Base-by-base conservation (phyloP, 2,329 filamentous ascomycete genomes). In the Colletotrichum euphorbiae region DNA sequence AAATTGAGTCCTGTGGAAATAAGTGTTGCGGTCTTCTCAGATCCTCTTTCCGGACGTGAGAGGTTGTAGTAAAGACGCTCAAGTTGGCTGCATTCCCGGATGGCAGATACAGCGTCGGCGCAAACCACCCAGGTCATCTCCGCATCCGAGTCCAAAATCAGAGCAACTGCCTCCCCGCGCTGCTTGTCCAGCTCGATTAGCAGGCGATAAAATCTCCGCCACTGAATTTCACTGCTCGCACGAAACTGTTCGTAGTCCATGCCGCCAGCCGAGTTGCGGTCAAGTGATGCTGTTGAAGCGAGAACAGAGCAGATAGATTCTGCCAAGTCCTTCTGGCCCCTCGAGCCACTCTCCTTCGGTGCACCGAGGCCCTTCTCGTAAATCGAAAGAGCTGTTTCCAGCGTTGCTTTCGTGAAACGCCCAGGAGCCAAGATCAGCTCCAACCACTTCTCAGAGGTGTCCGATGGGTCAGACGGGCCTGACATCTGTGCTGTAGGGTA, bases 161-260 rank as follows among this genome's bases (percentile, higher is more conserved):
- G 82, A 1, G 92, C 90, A 50, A 98, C 80, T 0, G 93, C 91
- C 75, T 98, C 94, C 17, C 92, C 91, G 74, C 94, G 87, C 74
- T 93, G 91, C 74, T 92, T 94, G 76, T 98, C 94, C 45, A 99
- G 82, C 76, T 97, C 94, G 12, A 92, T 85, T 17, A 97, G 85
- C 17, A 98, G 85, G 36, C 94, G 90, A 81, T 94, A 97, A 78
- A 97, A 97, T 57, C 92, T 89, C 70, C 92, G 89, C 96, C 96
- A 99, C 77, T 97, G 94, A 11, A 87, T 85, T 75, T 96, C 91
- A 60, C 91, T 90, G 36, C 93, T 90, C 38, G 84, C 82, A 64
- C 91, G 87, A 76, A 94, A 96, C 65, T 90, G 86, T 24, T 91
- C 89, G 72, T 93, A 93, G 74, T 97, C 91, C 79, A 93, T 88